Conservation (phyloP, 73 alveolate genomes). For the Durusdinium trenchii region DNA sequence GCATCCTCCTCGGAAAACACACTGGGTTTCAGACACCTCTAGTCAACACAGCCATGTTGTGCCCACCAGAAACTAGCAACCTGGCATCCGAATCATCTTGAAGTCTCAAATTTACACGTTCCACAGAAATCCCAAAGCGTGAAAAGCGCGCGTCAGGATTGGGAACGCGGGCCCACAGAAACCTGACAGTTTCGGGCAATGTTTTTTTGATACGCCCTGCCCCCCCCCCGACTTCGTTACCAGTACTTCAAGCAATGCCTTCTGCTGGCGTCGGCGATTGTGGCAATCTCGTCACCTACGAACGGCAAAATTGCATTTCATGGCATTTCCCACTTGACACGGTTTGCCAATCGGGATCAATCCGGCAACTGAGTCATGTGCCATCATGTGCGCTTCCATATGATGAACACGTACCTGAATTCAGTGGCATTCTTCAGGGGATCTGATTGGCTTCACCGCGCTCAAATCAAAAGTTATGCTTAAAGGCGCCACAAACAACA, state of each 20-base stretch:
- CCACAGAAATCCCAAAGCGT: background rate
- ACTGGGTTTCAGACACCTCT: conserved; percentile 33
- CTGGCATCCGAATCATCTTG: background rate
- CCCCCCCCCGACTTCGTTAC: conserved; percentile 28
- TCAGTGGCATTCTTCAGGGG: background rate
- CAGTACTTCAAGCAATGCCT: background rate
- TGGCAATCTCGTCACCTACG: conserved; percentile 84
- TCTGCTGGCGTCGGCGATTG: conserved; percentile 6
- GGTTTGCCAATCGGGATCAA: too few species aligned
- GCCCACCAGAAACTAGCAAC: conserved; percentile 95
- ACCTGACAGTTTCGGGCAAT: background rate
- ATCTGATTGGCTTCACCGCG: too few species aligned
- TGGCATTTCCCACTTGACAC: background rate
- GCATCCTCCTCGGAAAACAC: too few species aligned
- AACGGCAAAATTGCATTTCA: background rate
- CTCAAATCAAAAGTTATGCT: background rate
- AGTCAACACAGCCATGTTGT: conserved; percentile 94
- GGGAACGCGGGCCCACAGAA: conserved; percentile 48
- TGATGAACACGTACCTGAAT: conserved; percentile 91
- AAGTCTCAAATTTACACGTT: background rate
- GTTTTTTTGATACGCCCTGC: conserved; percentile 28
- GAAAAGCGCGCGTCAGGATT: conserved; percentile 32
- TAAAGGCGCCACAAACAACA: background rate
- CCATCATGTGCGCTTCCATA: conserved; percentile 95
- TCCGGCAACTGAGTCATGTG: background rate